phyloP scores from a whole-genome alignment of 805 yeast genomes.

The Ogataea ramenticola region DNA sequence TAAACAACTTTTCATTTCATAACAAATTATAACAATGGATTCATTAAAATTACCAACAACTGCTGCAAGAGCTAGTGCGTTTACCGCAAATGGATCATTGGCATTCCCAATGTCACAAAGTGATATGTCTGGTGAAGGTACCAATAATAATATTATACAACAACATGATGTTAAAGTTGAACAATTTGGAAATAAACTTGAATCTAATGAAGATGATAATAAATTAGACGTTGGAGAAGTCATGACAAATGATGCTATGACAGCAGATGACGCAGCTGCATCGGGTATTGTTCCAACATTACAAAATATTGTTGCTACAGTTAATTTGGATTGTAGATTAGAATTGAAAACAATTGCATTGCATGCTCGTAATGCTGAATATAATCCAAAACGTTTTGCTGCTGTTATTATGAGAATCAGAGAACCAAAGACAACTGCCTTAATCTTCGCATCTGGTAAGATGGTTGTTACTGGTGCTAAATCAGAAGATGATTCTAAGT shows the following conservation, averaged over 20 bases:
- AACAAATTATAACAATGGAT: constrained; percentile 38
- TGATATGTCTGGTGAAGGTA: constrained; percentile 8
- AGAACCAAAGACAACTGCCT: constrained; percentile 97
- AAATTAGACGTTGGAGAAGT: constrained; percentile 10
- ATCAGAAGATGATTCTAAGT: constrained; percentile 96
- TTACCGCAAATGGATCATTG: constrained; percentile 59
- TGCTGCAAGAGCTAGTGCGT: constrained; percentile 69
- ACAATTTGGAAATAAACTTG: not conserved
- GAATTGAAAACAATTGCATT: constrained; percentile 95
- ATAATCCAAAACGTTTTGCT: constrained; percentile 97
- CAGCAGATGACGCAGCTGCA: constrained; percentile 60
- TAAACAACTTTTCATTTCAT: not conserved
- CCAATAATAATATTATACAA: constrained; percentile 2
- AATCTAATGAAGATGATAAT: not conserved
- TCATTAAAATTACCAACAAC: constrained; percentile 70
- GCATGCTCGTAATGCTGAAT: constrained; percentile 98
- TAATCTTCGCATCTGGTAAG: constrained; percentile 96
- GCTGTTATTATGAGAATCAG: constrained; percentile 99
- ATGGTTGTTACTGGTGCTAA: constrained; percentile 99
- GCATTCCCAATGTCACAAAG: constrained; percentile 52
- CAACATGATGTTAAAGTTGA: constrained; percentile 3
- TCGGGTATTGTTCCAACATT: constrained; percentile 95
- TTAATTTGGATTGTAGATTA: constrained; percentile 89
- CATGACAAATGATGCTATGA: constrained; percentile 12
- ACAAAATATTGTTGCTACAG: constrained; percentile 96